These are phyloP conservation scores for Clitocybe nebularis DNA, from an alignment of 1,284 basidiomycete species.

Conservation along the genomic window DNA sequence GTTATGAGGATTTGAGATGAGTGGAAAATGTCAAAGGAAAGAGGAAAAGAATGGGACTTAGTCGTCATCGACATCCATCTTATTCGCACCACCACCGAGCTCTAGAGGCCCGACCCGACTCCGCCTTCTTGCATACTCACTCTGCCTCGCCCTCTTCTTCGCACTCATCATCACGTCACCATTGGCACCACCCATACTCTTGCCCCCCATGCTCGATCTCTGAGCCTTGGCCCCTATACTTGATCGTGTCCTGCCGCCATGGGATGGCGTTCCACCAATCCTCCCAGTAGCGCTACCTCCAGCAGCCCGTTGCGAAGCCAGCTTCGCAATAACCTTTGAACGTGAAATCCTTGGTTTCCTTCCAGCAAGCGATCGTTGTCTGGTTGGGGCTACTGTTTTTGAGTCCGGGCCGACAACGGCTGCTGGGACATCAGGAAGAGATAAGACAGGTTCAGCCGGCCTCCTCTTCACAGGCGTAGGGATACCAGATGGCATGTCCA, in stretches of 20 bases:
- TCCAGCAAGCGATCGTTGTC: slow-evolving; percentile 39
- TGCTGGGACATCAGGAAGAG: slow-evolving; percentile 10
- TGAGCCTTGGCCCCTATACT: slow-evolving; percentile 49
- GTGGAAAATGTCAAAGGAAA: too few species aligned
- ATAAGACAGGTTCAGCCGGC: not conserved
- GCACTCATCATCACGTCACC: slow-evolving; percentile 50
- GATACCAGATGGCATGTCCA: slow-evolving; percentile 35
- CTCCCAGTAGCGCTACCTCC: slow-evolving; percentile 14
- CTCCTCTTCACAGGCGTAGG: slow-evolving; percentile 30
- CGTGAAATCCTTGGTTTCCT: slow-evolving; percentile 74
- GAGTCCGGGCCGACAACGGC: slow-evolving; percentile 15
- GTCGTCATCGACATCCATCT: slow-evolving; percentile 27
- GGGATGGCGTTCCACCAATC: slow-evolving; percentile 14
- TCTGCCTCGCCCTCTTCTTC: slow-evolving; percentile 67
- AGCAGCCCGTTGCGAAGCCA: slow-evolving; percentile 65
- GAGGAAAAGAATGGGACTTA: too few species aligned
- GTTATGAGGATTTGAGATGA: too few species aligned
- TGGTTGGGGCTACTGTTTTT: not conserved
- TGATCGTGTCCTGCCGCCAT: slow-evolving; percentile 42
- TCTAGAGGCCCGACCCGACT: slow-evolving; percentile 28
- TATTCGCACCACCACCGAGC: slow-evolving; percentile 6
- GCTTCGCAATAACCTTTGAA: slow-evolving; percentile 69
- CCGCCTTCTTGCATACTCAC: slow-evolving; percentile 53
- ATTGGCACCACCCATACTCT: slow-evolving; percentile 27
- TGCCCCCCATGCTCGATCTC: slow-evolving; percentile 43